Evolutionary conservation across 371 early-diverging fungal genomes (phyloP), one percentile per base, ranked within the genome.

Genomic region (Mycotypha africana): DNA sequence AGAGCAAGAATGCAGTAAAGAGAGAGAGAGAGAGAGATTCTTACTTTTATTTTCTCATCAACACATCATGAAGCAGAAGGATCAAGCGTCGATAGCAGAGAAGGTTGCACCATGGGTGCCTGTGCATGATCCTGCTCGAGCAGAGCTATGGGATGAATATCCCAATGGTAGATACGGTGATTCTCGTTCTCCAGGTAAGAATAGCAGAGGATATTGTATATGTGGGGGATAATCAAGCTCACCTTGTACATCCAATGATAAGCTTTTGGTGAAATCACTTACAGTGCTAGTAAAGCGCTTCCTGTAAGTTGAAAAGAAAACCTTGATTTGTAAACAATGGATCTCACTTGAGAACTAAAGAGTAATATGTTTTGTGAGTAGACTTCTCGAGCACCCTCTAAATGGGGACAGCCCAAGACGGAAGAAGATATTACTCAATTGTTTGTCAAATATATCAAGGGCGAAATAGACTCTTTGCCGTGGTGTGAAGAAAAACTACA

Each of bases 91-190:
- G 16, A 24, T 23, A 12, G 17, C 43, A 3, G 31, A 23, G 14
- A 57, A 51, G 17, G 15, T 48, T 9, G 32, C 57, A 20, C 45
- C 65, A 34, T 61, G 55, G 52, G 34, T 51, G 12, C 49, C 55
- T 34, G 32, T 54, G 34, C 60, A 53, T 41, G 67, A 67, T 36
- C 51, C 66, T 19, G 41, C 60, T 10, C 58, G 60, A n/a, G 69
- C 70, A 5, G 79, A 79, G 49, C 69, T 82, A 19, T 95, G 94
- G 94, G 97, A 97, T 74, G 95, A 97, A 40, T 96, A 91, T 62
- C 97, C 96, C 21, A 97, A 97, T 61, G 96, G 98, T 17, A 85
- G 98, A 28, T 97, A 94, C 88, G 97, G 97, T 50, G 95, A 95
- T 66, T 82, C 95, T 23, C 73, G 93, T 20, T 96, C 97, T 14